Evolutionary conservation across 23 red algal genomes (phyloP).

Genomic region (Gracilaria vermiculophylla): DNA sequence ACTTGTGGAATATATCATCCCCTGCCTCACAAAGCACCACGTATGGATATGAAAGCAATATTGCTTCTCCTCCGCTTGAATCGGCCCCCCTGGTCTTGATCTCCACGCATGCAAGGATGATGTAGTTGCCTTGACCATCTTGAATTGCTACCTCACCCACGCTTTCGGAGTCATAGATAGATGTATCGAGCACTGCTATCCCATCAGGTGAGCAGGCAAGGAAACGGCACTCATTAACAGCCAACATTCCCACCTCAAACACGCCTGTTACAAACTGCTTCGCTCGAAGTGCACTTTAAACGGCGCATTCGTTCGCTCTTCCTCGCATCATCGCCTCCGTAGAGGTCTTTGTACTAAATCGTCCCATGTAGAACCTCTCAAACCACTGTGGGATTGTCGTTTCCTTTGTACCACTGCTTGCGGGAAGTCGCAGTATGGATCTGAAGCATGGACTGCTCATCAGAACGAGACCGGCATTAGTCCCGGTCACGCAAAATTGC

Average conservation of each 20-base stretch:
- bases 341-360: constrained; percentile 10
- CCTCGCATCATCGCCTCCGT: constrained; percentile 26
- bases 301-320: background rate
- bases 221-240: background rate
- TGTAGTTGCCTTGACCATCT: no score
- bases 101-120: background rate
- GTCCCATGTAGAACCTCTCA: background rate
- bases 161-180: no score
- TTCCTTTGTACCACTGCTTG: constrained; percentile 4
- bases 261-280: background rate
- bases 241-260: background rate
- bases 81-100: constrained; percentile 9
- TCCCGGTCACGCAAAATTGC: background rate
- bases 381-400: background rate
- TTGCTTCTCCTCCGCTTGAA: no score
- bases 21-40: no score
- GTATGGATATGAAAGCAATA: no score
- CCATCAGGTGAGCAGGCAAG: background rate
- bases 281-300: background rate
- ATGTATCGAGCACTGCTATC: no score
- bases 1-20: no score
- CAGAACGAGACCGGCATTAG: background rate
- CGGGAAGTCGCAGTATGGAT: background rate
- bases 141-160: no score
- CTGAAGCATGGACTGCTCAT: background rate